phyloP scores from a whole-genome alignment of 495 filamentous ascomycete genomes.

The Aspergillus sparsus region DNA sequence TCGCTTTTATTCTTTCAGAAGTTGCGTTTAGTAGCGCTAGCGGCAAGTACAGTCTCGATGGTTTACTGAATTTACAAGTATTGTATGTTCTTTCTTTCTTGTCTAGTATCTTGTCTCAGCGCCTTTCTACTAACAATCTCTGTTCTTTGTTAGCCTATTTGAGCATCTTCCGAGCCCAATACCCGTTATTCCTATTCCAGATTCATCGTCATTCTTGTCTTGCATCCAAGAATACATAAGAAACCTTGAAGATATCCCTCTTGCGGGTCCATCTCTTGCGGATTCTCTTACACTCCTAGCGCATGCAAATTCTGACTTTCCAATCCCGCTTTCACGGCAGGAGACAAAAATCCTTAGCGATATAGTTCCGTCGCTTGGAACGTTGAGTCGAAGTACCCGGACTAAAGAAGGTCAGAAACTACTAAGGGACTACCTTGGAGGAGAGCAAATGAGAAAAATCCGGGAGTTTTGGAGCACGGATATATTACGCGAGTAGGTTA shows the following conservation, averaged over 20 bases:
- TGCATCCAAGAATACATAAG: conserved; percentile 31
- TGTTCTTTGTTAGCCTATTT: conserved; percentile 18
- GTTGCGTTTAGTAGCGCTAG: conserved; percentile 21
- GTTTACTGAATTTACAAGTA: conserved; percentile 34
- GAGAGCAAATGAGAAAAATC: conserved; percentile 28
- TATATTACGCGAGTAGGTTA: conserved; percentile 21
- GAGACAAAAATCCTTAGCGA: conserved; percentile 51
- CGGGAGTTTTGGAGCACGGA: conserved; percentile 53
- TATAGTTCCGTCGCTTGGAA: conserved; percentile 46
- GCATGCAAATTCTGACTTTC: conserved; percentile 37
- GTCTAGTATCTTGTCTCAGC: too few relatives aligned
- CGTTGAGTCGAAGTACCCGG: conserved; percentile 43
- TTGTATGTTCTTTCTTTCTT: conserved; percentile 24
- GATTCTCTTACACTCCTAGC: conserved; percentile 42
- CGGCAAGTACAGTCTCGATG: conserved; percentile 23
- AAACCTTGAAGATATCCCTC: conserved; percentile 17
- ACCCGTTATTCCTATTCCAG: conserved; percentile 39
- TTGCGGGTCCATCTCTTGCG: conserved; percentile 22
- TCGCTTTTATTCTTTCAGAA: conserved; percentile 56
- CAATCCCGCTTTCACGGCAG: conserved; percentile 39
- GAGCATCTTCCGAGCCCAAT: conserved; percentile 23
- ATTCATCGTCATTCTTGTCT: conserved; percentile 28
- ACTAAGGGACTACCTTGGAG: conserved; percentile 42
- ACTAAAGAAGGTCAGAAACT: conserved; percentile 34
- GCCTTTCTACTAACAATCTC: neutral